A percentile compares a stretch with the other conserved stretches of the same genome.
These are phyloP conservation scores for Candida albicans DNA, from an alignment of 1,139 yeast species.

Conservation along the genomic window DNA sequence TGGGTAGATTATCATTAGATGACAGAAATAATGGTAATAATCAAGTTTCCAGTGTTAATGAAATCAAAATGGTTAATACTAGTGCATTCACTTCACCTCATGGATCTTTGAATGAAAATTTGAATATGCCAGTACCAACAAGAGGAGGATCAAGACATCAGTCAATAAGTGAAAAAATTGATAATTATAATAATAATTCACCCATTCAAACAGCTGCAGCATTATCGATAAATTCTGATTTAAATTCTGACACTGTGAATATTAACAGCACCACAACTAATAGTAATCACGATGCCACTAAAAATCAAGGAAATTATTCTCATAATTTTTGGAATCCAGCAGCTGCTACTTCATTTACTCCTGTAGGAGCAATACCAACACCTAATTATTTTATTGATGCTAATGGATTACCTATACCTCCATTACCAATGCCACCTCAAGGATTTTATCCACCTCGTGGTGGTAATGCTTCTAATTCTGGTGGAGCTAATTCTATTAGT, in stretches of 20 bases:
- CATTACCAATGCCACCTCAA: slow-evolving; percentile 12
- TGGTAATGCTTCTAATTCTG: background rate
- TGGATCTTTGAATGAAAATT: slow-evolving; percentile 53
- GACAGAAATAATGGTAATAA: slow-evolving; percentile 49
- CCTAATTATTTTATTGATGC: slow-evolving; percentile 31
- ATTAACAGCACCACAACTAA: background rate
- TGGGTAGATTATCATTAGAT: slow-evolving; percentile 29
- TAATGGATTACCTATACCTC: slow-evolving; percentile 14
- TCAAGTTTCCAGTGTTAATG: slow-evolving; percentile 12
- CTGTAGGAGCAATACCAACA: slow-evolving; percentile 23
- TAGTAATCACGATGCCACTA: background rate
- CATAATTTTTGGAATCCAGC: slow-evolving; percentile 68
- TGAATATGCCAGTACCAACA: slow-evolving; percentile 42
- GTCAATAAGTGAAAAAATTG: slow-evolving; percentile 65
- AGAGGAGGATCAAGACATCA: slow-evolving; percentile 50
- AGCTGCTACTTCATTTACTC: slow-evolving; percentile 58
- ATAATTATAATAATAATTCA: slow-evolving; percentile 52
- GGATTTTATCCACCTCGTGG: slow-evolving; percentile 4
- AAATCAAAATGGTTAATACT: slow-evolving; percentile 7
- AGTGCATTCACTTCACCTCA: slow-evolving; percentile 32
- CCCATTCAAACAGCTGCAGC: slow-evolving; percentile 51
- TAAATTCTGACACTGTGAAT: slow-evolving; percentile 17
- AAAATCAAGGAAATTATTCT: slow-evolving; percentile 23
- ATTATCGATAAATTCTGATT: slow-evolving; percentile 34
- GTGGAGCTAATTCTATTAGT: slow-evolving; percentile 8